Percentiles rank a stretch among this genome's conserved stretches.
These are phyloP conservation scores for Botrytis byssoidea DNA, from an alignment of 2,329 filamentous ascomycete species.

Conservation along the genomic window DNA sequence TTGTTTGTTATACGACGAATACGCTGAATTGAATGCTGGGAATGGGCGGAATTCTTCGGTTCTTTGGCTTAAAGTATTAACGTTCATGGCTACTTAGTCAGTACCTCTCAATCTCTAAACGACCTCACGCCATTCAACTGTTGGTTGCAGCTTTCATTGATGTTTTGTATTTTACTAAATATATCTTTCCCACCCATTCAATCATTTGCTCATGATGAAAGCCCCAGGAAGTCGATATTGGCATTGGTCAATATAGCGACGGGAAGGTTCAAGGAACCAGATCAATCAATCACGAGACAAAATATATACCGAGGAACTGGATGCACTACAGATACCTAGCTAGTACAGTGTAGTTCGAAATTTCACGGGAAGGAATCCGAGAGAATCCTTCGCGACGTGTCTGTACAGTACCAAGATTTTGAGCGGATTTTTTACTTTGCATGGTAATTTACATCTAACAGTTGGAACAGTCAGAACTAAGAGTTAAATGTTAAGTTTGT, in stretches of 20 bases:
- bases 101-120: neutral
- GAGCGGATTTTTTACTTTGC: neutral
- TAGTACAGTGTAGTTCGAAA: neutral
- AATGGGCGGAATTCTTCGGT: neutral
- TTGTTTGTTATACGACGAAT: neutral
- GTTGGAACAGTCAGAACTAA: neutral
- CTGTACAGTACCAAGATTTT: neutral
- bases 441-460: neutral
- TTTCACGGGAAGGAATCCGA: neutral
- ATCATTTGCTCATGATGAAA: neutral
- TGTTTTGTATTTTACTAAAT: neutral
- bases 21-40: neutral
- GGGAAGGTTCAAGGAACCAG: neutral
- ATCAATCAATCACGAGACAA: neutral
- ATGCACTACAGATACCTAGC: neutral
- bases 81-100: neutral
- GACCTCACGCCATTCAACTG: neutral
- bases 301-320: constrained; percentile 1
- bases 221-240: neutral
- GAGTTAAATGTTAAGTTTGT: neutral
- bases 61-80: neutral
- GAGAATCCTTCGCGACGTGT: constrained; percentile 7
- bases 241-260: neutral
- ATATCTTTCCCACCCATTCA: neutral
- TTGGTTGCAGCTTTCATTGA: neutral